Evolutionary conservation across 2,329 filamentous ascomycete species (phyloP).

Genomic region (Penicillium brasilianum): DNA sequence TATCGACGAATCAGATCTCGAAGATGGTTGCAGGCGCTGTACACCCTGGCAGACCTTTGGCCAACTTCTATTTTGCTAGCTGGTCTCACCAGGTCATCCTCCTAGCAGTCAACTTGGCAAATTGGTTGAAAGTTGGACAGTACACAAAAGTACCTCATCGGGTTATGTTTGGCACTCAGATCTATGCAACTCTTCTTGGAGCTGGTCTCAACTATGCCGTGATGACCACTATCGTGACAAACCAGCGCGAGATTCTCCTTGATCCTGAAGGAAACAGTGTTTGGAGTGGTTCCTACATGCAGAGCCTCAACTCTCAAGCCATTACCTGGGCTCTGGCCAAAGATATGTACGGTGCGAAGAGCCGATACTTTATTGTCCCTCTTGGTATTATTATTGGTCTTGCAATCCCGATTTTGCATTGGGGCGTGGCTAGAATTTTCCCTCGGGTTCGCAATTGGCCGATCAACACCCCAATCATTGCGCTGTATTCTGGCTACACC

Average conservation of each 20-base stretch:
- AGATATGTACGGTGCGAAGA: slow-evolving; percentile 50
- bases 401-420: background rate
- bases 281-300: slow-evolving; percentile 57
- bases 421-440: background rate
- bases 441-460: background rate
- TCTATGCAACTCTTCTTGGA: slow-evolving; percentile 26
- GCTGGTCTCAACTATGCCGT: slow-evolving; percentile 54
- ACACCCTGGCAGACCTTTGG: slow-evolving; percentile 38
- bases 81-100: slow-evolving; percentile 2
- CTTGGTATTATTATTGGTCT: background rate
- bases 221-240: slow-evolving; percentile 51
- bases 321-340: slow-evolving; percentile 32
- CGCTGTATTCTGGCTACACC: slow-evolving; percentile 51
- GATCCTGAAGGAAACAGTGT: slow-evolving; percentile 52
- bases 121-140: slow-evolving; percentile 42
- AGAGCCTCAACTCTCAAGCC: slow-evolving; percentile 49
- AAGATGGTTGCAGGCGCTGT: slow-evolving; percentile 59
- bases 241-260: slow-evolving; percentile 50
- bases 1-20: slow-evolving; percentile 40
- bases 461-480: slow-evolving; percentile 51
- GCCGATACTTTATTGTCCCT: slow-evolving; percentile 41
- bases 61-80: slow-evolving; percentile 38
- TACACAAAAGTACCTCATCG: slow-evolving; percentile 46
- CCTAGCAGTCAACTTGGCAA: background rate
- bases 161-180: slow-evolving; percentile 51